Evolutionary conservation across 2,329 filamentous ascomycete genomes (phyloP).

Genomic region (Fusarium denticulatum): DNA sequence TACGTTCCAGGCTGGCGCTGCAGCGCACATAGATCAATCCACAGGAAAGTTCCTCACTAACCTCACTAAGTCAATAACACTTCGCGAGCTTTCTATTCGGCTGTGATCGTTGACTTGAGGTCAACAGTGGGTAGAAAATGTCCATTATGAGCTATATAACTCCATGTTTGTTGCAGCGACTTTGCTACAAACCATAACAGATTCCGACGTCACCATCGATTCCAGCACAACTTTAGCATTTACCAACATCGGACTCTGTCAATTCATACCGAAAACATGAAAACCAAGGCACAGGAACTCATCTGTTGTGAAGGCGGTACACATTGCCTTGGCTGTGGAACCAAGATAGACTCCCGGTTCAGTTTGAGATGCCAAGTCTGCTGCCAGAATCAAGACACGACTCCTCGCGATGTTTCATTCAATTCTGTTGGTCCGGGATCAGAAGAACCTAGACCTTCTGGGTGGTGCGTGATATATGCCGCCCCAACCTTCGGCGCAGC

Average conservation of each 20-base stretch:
- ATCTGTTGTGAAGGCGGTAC: background rate
- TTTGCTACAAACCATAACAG: background rate
- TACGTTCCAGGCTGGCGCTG: background rate
- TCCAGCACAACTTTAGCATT: background rate
- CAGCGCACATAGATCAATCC: background rate
- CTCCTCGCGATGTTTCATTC: background rate
- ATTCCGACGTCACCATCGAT: background rate
- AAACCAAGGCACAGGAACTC: background rate
- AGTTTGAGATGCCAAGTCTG: background rate
- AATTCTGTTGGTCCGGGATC: too few species aligned
- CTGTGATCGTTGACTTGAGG: background rate
- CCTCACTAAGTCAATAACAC: background rate
- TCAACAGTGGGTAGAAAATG: background rate
- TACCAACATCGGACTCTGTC: background rate
- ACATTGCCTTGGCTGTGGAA: background rate
- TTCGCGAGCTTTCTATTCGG: rapidly evolving
- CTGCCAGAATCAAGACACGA: background rate
- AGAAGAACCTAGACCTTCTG: background rate
- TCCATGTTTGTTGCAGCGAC: too few species aligned
- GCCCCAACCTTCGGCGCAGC: background rate
- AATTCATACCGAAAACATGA: background rate
- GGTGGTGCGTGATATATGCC: background rate
- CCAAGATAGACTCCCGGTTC: background rate
- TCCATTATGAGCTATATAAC: background rate
- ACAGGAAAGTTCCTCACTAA: background rate